Percentiles rank a stretch among this genome's conserved stretches.
Conservation (phyloP, 176 grass and related monocot species). For the Bonia amplexicaulis region DNA sequence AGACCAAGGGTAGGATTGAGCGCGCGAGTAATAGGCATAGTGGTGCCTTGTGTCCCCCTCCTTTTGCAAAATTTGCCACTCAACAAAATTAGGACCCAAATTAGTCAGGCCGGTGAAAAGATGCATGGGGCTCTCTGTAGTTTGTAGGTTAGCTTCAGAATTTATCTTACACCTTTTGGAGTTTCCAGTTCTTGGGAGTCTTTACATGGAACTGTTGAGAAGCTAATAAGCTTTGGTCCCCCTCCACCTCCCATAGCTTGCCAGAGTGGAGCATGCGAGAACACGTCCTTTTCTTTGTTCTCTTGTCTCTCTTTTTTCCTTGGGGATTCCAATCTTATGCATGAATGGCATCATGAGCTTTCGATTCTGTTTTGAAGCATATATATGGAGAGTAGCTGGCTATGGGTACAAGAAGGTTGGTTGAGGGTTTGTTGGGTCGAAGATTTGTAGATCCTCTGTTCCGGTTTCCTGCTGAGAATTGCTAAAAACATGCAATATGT, state of each 20-base stretch:
- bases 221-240: constrained; percentile 11
- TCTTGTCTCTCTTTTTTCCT: not conserved
- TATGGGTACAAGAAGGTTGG: not conserved
- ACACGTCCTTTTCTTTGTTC: constrained; percentile 28
- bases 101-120: not conserved
- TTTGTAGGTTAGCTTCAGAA: constrained; percentile 6
- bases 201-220: constrained; percentile 1
- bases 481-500: not conserved
- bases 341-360: not conserved
- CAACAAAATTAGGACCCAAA: not conserved
- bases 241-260: not conserved
- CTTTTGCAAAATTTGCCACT: not conserved
- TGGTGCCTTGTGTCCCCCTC: not conserved
- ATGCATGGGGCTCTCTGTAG: not conserved
- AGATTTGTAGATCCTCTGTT: not conserved
- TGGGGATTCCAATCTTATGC: not conserved
- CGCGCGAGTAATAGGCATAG: not conserved
- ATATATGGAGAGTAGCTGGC: not conserved
- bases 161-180: constrained; percentile 13
- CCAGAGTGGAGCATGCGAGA: constrained; percentile 22
- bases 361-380: not conserved
- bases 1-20: not conserved
- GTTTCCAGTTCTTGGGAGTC: not conserved
- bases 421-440: not conserved
- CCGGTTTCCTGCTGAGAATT: not conserved